A percentile compares a stretch with the other conserved stretches of the same genome.
These are phyloP conservation scores for Cystobasidium slooffiae DNA, from an alignment of 1,284 basidiomycete genomes.

Conservation along the genomic window DNA sequence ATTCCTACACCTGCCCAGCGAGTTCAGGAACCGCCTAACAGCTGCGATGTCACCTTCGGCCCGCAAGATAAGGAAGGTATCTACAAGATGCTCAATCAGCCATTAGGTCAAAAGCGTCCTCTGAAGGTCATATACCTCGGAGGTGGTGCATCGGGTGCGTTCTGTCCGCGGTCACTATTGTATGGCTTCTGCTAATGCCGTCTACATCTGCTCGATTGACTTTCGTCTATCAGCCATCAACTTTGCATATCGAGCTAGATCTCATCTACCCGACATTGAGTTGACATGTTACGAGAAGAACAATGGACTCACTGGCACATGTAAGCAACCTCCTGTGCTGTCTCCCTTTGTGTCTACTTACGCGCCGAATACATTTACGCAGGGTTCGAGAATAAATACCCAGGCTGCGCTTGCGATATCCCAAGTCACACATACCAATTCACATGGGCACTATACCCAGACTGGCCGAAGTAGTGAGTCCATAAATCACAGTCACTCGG, in stretches of 20 bases:
- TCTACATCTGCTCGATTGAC: background rate
- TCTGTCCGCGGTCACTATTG: constrained; percentile 11
- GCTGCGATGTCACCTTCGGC: constrained; percentile 15
- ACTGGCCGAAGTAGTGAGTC: constrained; percentile 35
- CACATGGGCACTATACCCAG: constrained; percentile 26
- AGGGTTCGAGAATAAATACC: constrained; percentile 48
- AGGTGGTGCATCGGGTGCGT: constrained; percentile 10
- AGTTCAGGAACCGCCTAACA: constrained; percentile 10
- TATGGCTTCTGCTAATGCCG: constrained; percentile 42
- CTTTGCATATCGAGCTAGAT: constrained; percentile 39
- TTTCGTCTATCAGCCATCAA: constrained; percentile 46
- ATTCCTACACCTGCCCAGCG: background rate
- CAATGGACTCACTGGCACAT: constrained; percentile 46
- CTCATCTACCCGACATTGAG: constrained; percentile 44
- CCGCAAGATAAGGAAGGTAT: constrained; percentile 1
- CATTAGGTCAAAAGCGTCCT: constrained; percentile 39
- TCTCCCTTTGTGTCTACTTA: no score
- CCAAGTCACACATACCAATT: constrained; percentile 36
- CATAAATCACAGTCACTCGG: background rate
- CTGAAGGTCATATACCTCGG: constrained; percentile 18
- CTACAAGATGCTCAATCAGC: constrained; percentile 40
- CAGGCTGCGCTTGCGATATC: constrained; percentile 47
- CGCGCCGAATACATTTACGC: background rate
- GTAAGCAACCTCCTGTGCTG: constrained; percentile 57
- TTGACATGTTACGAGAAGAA: constrained; percentile 53